Base-by-base conservation (phyloP, 768 basidiomycete genomes). In the Mycena galericulata region DNA sequence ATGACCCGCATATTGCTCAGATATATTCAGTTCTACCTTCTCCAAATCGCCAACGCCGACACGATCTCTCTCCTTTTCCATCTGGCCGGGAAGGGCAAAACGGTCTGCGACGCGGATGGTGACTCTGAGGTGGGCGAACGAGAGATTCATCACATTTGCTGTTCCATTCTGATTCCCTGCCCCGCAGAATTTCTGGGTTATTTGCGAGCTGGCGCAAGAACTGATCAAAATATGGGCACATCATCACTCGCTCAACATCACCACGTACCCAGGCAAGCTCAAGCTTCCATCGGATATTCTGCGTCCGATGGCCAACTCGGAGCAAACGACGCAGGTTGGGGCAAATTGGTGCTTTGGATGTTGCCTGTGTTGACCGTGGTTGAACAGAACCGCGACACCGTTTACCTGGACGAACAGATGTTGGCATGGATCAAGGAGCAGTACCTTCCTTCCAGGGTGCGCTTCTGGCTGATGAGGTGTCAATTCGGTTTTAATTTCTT, bases 151-250 rank as follows among this genome's bases (percentile, higher is more conserved):
- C 17, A 45, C 20, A 53, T 18, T 38, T 26, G 15, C 24, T 8
- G 18, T 30, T 34, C n/a, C 43, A 22, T 64, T 29, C 38, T 72
- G 20, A 61, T 47, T n/a, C 14, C n/a, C 6, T 64, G 8, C 40
- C 6, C n/a, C 50, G 26, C 46, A 98, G 97, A 93, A 95, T 76
- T 83, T 99, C 43, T 99, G 98, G 75, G 85, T 89, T 11, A 84
- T 95, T 65, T 90, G 93, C 71, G 98, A 99, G 73, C 84, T 99
- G 10, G 92, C 97, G 0, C 95, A 98, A 79, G 89, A 94, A 72
- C 81, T 98, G 36, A 92, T 98, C 78, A 92, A 91, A 73, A 80
- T 84, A 1, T 86, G 88, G n/a, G 89, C 90, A 1, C 86, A 88
- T 36, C 62, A 79, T 17, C 87, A 92, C 64, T 85, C 86, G 4